Percentiles rank a stretch among this genome's conserved stretches.
phyloP scores from a whole-genome alignment of 305 asterid genomes.

The Fraxinus dipetala region DNA sequence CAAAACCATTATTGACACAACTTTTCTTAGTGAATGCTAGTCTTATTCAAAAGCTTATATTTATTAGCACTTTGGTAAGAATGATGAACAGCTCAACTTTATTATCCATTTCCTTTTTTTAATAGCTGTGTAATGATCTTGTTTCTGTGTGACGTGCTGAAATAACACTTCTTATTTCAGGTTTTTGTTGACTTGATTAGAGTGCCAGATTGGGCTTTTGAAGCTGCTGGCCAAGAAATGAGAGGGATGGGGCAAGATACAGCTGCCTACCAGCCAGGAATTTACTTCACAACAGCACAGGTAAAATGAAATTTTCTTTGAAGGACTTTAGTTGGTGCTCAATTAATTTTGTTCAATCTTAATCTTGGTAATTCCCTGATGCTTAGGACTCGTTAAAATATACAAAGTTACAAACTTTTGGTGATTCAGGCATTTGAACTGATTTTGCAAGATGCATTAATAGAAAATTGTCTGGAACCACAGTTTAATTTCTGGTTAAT shows the following conservation, averaged over 20 bases:
- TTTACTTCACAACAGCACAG: constrained; percentile 89
- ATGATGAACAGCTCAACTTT: not conserved
- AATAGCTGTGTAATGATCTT: not conserved
- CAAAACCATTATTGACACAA: not conserved
- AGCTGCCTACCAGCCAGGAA: constrained; percentile 81
- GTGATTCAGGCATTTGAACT: not conserved
- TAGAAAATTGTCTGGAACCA: not conserved
- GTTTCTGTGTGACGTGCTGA: not conserved
- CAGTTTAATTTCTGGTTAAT: not conserved
- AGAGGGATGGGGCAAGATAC: constrained; percentile 93
- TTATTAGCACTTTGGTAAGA: not conserved
- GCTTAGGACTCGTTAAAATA: not conserved
- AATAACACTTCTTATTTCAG: constrained; percentile 36
- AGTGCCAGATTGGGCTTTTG: constrained; percentile 96
- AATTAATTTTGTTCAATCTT: not conserved
- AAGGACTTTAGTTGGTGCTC: not conserved
- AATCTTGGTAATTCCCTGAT: not conserved
- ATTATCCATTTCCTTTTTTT: not conserved
- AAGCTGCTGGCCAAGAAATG: constrained; percentile 97
- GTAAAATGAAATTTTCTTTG: constrained; percentile 32
- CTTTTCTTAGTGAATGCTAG: not conserved
- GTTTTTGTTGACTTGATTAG: constrained; percentile 90
- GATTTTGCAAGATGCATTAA: not conserved
- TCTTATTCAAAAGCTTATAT: not conserved
- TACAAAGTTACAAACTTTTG: not conserved